Conservation (phyloP, 805 yeast genomes). For the Schizosaccharomyces octosporus region DNA sequence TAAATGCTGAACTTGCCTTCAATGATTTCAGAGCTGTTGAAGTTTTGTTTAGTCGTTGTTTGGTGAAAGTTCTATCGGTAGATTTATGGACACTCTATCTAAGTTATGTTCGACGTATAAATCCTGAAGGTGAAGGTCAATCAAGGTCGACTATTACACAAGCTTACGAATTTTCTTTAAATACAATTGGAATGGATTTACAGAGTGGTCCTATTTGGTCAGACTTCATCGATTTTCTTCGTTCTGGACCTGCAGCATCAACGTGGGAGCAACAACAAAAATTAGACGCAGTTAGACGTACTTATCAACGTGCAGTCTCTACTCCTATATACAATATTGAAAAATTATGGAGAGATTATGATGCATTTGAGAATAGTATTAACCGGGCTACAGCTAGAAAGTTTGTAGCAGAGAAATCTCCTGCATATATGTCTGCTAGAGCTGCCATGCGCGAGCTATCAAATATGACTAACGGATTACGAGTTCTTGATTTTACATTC, state of each 20-base stretch:
- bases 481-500: conserved; percentile 11
- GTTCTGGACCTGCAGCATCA: conserved; percentile 26
- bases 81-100: conserved; percentile 57
- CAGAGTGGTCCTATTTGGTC: conserved; percentile 51
- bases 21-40: conserved; percentile 48
- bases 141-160: conserved; percentile 49
- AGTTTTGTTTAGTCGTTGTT: conserved; percentile 35
- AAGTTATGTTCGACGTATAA: conserved; percentile 44
- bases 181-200: conserved; percentile 56
- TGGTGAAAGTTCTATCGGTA: conserved; percentile 37
- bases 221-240: conserved; percentile 58
- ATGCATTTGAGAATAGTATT: conserved; percentile 57
- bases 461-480: conserved; percentile 28
- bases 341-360: conserved; percentile 55
- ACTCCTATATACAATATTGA: conserved; percentile 61
- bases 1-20: conserved; percentile 35
- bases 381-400: conserved; percentile 61
- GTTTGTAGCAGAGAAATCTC: conserved; percentile 56
- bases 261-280: conserved; percentile 72
- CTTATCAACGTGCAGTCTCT: conserved; percentile 43
- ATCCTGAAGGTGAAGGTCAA: conserved; percentile 53
- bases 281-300: conserved; percentile 46
- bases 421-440: conserved; percentile 69
- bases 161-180: conserved; percentile 65
- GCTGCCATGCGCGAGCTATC: conserved; percentile 49